These are phyloP conservation scores for Stephania yunnanensis DNA, from an alignment of 164 flowering plant species.

Conservation along the genomic window DNA sequence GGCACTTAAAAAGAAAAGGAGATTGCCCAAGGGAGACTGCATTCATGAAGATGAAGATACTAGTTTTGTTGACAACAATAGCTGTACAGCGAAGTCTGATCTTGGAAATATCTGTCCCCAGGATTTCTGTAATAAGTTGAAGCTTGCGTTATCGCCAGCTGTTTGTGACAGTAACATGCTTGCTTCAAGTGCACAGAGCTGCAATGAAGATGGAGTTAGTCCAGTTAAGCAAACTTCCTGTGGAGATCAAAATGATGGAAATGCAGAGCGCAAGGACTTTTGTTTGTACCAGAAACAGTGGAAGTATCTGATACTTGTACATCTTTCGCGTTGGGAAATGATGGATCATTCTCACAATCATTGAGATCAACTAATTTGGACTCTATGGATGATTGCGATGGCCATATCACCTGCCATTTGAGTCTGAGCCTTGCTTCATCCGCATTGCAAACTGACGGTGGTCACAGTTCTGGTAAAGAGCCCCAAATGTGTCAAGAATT, in stretches of 20 bases:
- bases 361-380: conserved; percentile 25
- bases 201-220: conserved; percentile 62
- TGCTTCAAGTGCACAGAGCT: conserved; percentile 69
- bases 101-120: conserved; percentile 44
- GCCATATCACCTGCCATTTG: conserved; percentile 59
- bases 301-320: conserved; percentile 78
- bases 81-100: conserved; percentile 41
- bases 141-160: conserved; percentile 75
- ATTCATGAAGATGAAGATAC: conserved; percentile 38
- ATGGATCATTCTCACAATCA: conserved; percentile 28
- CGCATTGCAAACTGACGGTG: conserved; percentile 34
- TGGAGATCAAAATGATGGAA: conserved; percentile 36
- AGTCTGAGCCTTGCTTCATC: conserved; percentile 80
- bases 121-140: conserved; percentile 63
- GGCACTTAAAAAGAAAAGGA: conserved; percentile 68
- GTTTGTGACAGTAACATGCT: conserved; percentile 67
- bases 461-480: conserved; percentile 19
- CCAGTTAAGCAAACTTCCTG: conserved; percentile 37
- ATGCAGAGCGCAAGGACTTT: conserved; percentile 27
- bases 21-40: conserved; percentile 48
- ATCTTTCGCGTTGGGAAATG: conserved; percentile 44
- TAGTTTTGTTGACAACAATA: conserved; percentile 43
- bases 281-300: conserved; percentile 40
- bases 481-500: conserved; percentile 27
- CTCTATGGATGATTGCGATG: conserved; percentile 53